Evolutionary conservation across 345 rosid species (phyloP).

Genomic region (Dimocarpus longan): DNA sequence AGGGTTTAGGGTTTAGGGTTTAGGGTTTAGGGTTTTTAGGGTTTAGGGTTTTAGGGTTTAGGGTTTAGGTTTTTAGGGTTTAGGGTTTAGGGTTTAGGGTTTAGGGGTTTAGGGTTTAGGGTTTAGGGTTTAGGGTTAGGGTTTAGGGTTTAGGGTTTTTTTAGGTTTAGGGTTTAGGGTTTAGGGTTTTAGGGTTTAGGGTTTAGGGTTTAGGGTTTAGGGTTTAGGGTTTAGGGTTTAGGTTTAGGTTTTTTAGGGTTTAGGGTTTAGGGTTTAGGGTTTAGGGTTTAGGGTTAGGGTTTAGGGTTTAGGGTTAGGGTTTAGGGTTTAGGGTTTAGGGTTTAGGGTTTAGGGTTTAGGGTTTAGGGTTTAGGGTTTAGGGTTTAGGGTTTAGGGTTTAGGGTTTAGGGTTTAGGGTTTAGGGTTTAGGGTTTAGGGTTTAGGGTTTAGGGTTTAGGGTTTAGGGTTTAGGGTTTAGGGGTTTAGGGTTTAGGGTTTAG

Average conservation of each 20-base stretch:
- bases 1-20: conserved; percentile 31
- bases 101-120: too few species aligned
- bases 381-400: conserved; percentile 17
- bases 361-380: conserved; percentile 17
- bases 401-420: conserved; percentile 11
- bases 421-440: conserved; percentile 15
- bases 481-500: too few species aligned
- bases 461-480: conserved; percentile 19
- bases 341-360: conserved; percentile 7
- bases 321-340: conserved; percentile 21
- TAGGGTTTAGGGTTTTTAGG: conserved; percentile 30
- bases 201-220: conserved; percentile 28
- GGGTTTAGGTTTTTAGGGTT: too few species aligned
- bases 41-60: conserved; percentile 27
- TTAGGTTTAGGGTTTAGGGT: conserved; percentile 31
- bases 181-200: conserved; percentile 26
- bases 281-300: conserved; percentile 19
- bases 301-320: conserved; percentile 25
- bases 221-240: conserved; percentile 22
- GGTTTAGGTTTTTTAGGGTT: conserved; percentile 27
- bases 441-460: conserved; percentile 14
- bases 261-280: conserved; percentile 19
- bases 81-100: conserved; percentile 25
- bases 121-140: too few species aligned
- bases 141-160: too few species aligned